Evolutionary conservation across 192 early-diverging fungal genomes (phyloP).

Genomic region (Coemansia sp.): DNA sequence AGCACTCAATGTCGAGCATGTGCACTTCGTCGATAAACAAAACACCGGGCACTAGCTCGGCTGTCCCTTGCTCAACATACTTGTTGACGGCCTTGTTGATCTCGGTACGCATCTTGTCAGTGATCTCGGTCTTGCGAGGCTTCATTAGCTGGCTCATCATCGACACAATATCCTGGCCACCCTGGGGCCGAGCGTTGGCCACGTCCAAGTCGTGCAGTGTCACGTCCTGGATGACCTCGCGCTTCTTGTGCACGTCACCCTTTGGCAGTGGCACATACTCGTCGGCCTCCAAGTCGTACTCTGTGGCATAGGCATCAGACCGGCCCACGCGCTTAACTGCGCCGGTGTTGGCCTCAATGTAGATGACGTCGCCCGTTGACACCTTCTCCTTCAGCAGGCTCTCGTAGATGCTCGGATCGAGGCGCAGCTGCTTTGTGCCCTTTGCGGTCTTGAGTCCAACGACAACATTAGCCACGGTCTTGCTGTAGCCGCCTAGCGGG

Average conservation of each 20-base stretch:
- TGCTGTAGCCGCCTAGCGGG: slow-evolving; percentile 96
- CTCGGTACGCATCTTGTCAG: slow-evolving; percentile 94
- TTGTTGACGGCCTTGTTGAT: slow-evolving; percentile 99
- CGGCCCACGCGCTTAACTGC: slow-evolving; percentile 98
- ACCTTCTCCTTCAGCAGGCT: slow-evolving; percentile 97
- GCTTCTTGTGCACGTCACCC: slow-evolving; percentile 98
- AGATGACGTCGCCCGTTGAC: slow-evolving; percentile 93
- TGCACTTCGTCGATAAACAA: slow-evolving; percentile 99
- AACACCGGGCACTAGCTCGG: slow-evolving; percentile 96
- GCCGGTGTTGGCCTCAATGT: slow-evolving; percentile 96
- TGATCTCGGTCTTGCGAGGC: slow-evolving; percentile 99
- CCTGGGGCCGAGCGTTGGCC: slow-evolving; percentile 94
- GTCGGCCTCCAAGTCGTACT: slow-evolving; percentile 97
- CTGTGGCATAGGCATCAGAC: slow-evolving; percentile 97
- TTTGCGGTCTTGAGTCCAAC: slow-evolving; percentile 98
- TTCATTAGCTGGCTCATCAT: slow-evolving; percentile 99
- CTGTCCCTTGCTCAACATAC: slow-evolving; percentile 97
- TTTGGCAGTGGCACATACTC: slow-evolving; percentile 97
- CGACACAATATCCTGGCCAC: slow-evolving; percentile 97
- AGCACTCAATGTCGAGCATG: slow-evolving; percentile 99
- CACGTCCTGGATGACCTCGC: slow-evolving; percentile 97
- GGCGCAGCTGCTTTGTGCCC: slow-evolving; percentile 95
- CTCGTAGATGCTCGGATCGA: slow-evolving; percentile 98
- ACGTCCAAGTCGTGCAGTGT: slow-evolving; percentile 97
- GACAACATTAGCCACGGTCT: slow-evolving; percentile 93